A percentile compares a stretch with the other conserved stretches of the same genome.
These are phyloP conservation scores for Fremontodendron californicum DNA, from an alignment of 345 rosid species.

Conservation along the genomic window DNA sequence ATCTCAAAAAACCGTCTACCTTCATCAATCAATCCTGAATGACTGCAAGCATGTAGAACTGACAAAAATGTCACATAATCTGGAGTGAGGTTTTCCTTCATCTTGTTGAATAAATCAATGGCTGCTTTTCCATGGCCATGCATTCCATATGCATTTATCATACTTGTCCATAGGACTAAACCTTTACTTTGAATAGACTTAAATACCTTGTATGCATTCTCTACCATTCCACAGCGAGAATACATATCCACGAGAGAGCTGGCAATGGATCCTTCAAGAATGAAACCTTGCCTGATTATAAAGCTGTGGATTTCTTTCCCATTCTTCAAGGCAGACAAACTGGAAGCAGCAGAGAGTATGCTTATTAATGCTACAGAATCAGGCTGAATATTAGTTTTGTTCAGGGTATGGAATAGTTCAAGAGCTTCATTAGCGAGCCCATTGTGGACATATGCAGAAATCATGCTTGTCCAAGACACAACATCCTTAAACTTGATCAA, in stretches of 20 bases:
- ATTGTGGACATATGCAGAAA: conserved; percentile 57
- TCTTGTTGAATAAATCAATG: conserved; percentile 47
- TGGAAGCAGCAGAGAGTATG: conserved; percentile 59
- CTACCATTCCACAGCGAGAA: conserved; percentile 62
- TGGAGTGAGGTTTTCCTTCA: conserved; percentile 42
- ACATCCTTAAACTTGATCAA: conserved; percentile 54
- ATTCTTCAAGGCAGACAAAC: conserved; percentile 58
- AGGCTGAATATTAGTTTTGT: conserved; percentile 40
- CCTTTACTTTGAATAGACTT: conserved; percentile 24
- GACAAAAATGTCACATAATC: conserved; percentile 79
- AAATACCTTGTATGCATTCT: conserved; percentile 53
- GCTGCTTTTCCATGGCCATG: conserved; percentile 72
- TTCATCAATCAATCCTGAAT: conserved; percentile 68
- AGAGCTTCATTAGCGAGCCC: conserved; percentile 64
- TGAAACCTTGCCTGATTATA: conserved; percentile 51
- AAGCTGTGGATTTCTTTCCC: conserved; percentile 79
- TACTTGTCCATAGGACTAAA: conserved; percentile 62
- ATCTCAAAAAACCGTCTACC: conserved; percentile 51
- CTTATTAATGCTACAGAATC: conserved; percentile 61
- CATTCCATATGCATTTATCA: conserved; percentile 81
- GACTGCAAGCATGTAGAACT: conserved; percentile 80
- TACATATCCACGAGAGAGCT: conserved; percentile 78
- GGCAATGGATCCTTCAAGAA: conserved; percentile 49
- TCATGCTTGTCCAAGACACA: conserved; percentile 89
- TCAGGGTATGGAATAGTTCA: conserved; percentile 45